Evolutionary conservation across 2,329 filamentous ascomycete species (phyloP).

Genomic region (Aspergillus candidus): DNA sequence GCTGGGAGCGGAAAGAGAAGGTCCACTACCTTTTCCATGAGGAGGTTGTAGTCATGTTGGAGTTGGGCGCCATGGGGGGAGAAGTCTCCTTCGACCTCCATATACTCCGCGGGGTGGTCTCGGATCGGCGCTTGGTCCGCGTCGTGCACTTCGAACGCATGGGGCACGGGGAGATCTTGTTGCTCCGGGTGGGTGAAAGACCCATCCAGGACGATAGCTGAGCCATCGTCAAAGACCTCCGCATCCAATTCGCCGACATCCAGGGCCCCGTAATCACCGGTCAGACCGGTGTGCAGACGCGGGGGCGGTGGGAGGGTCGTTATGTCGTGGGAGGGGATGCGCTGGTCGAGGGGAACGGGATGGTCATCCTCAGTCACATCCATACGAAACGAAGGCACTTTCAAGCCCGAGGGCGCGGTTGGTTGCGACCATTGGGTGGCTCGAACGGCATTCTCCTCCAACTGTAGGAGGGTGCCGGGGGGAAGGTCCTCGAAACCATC

Average conservation of each 20-base stretch:
- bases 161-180: slow-evolving; percentile 5
- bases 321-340: slow-evolving; percentile 3
- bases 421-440: slow-evolving; percentile 35
- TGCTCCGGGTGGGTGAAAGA: slow-evolving; percentile 7
- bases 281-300: slow-evolving; percentile 30
- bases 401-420: slow-evolving; percentile 5
- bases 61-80: slow-evolving; percentile 5
- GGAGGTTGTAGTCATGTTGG: slow-evolving; percentile 11
- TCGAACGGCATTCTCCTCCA: slow-evolving; percentile 42
- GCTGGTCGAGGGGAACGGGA: neutral
- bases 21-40: slow-evolving; percentile 22
- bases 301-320: slow-evolving; percentile 22
- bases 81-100: slow-evolving; percentile 14
- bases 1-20: no score
- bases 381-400: slow-evolving; percentile 1
- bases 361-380: neutral
- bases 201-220: slow-evolving; percentile 9
- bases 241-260: slow-evolving; percentile 42
- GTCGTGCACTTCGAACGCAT: slow-evolving; percentile 17
- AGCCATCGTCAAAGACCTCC: slow-evolving; percentile 36
- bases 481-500: slow-evolving; percentile 42
- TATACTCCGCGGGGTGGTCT: slow-evolving; percentile 5
- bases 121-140: neutral
- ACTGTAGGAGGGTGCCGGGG: slow-evolving; percentile 36
- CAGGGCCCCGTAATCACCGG: slow-evolving; percentile 37